Conservation (phyloP, 2,329 filamentous ascomycete species). For the Apiospora arundinis region DNA sequence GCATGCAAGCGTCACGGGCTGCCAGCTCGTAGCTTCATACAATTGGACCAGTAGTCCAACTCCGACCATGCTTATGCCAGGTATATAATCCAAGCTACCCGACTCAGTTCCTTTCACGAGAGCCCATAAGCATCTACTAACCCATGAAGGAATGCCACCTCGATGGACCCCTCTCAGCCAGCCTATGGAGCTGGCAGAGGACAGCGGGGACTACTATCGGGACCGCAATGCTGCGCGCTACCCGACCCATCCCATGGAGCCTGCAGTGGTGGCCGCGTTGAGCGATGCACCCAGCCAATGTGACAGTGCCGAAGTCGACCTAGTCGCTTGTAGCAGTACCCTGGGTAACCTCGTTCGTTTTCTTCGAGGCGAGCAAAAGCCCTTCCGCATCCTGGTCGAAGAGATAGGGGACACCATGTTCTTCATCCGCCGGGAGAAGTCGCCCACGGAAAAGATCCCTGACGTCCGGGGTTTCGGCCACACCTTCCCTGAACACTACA, state of each 20-base stretch:
- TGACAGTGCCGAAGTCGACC: conserved; percentile 47
- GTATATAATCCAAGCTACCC: conserved; percentile 27
- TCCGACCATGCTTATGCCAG: conserved; percentile 42
- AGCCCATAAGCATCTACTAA: conserved; percentile 21
- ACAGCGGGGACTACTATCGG: conserved; percentile 57
- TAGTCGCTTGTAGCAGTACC: conserved; percentile 67
- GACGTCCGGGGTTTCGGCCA: conserved; percentile 68
- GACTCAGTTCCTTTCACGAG: too few relatives aligned
- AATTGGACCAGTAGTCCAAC: conserved; percentile 42
- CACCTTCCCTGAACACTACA: conserved; percentile 70
- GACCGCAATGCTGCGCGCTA: conserved; percentile 60
- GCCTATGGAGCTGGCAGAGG: conserved; percentile 46
- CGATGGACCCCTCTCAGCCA: conserved; percentile 52
- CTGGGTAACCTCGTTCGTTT: conserved; percentile 68
- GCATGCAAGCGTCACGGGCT: conserved; percentile 22
- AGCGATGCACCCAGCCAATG: conserved; percentile 25
- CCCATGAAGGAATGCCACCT: conserved; percentile 52
- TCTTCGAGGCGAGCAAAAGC: conserved; percentile 47
- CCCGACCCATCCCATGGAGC: conserved; percentile 57
- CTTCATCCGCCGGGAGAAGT: conserved; percentile 66
- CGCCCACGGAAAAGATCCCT: conserved; percentile 61
- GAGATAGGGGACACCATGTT: conserved; percentile 63
- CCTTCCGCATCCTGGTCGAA: conserved; percentile 66
- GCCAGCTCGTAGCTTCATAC: conserved; percentile 41
- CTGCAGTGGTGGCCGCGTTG: conserved; percentile 50